These are phyloP conservation scores for Sordariomycetes sp. DNA, from an alignment of 2,329 filamentous ascomycete genomes.

Conservation along the genomic window DNA sequence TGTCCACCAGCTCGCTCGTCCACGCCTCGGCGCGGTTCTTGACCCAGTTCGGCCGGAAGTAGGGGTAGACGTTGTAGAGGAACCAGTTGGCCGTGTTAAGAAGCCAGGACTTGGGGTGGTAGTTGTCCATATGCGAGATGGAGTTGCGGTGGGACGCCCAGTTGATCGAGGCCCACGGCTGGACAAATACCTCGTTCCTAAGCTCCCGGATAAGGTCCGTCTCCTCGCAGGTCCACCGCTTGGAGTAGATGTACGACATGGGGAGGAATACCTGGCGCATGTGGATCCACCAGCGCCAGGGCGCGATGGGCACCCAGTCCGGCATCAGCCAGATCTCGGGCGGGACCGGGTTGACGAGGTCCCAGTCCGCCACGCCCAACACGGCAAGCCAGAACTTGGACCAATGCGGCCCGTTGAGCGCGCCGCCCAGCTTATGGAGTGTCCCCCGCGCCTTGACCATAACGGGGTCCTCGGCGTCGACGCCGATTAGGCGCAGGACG, in stretches of 20 bases:
- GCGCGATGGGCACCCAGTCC: conserved; percentile 80
- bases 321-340: conserved; percentile 90
- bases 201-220: conserved; percentile 64
- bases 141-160: conserved; percentile 73
- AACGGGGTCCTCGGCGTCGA: conserved; percentile 69
- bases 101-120: conserved; percentile 82
- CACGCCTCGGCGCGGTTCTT: conserved; percentile 67
- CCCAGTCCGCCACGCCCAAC: conserved; percentile 76
- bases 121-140: conserved; percentile 74
- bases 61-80: conserved; percentile 69
- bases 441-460: conserved; percentile 78
- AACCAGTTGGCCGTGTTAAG: conserved; percentile 71
- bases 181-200: conserved; percentile 70
- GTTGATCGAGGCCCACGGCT: conserved; percentile 67
- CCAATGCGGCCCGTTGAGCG: conserved; percentile 81
- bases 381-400: conserved; percentile 91
- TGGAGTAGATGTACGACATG: conserved; percentile 86
- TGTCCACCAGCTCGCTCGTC: conserved; percentile 72
- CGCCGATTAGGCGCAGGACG: conserved; percentile 68
- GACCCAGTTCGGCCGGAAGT: conserved; percentile 56
- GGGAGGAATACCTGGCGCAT: conserved; percentile 93
- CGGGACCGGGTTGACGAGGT: conserved; percentile 87
- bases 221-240: conserved; percentile 65
- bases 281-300: conserved; percentile 97
- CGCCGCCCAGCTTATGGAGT: conserved; percentile 78